Conservation (phyloP, 768 basidiomycete genomes). For the Termitomyces sp. region DNA sequence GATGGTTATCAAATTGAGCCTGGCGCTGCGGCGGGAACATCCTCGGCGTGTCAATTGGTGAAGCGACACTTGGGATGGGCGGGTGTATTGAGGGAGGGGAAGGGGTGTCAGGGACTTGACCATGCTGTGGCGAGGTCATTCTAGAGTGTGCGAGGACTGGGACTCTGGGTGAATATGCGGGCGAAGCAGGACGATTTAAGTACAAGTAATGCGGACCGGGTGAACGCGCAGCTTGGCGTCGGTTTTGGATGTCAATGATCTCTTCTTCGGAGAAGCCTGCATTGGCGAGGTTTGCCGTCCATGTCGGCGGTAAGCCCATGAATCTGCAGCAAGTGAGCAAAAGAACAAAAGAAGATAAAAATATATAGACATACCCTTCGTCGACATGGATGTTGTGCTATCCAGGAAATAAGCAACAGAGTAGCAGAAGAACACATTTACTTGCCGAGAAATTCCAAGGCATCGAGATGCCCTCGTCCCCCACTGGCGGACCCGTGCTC, state of each 20-base stretch:
- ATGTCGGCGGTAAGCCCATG: conserved; percentile 67
- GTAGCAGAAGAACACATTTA: background rate
- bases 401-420: background rate
- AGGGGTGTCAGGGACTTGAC: background rate
- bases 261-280: conserved; percentile 68
- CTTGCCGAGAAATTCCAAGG: conserved; percentile 77
- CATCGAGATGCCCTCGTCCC: conserved; percentile 58
- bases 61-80: background rate
- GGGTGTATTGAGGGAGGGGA: conserved; percentile 3
- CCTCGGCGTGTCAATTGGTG: background rate
- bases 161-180: conserved; percentile 15
- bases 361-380: conserved; percentile 48
- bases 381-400: conserved; percentile 76
- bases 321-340: conserved; percentile 31
- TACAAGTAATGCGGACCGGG: conserved; percentile 30
- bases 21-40: background rate
- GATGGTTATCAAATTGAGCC: background rate
- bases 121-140: conserved; percentile 24
- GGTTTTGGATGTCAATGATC: conserved; percentile 52
- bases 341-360: background rate
- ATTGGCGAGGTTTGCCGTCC: conserved; percentile 55
- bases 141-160: conserved; percentile 23
- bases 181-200: conserved; percentile 31
- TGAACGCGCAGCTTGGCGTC: conserved; percentile 31
- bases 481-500: conserved; percentile 22